Evolutionary conservation across 768 basidiomycete genomes (phyloP), one percentile per base, ranked within the genome.

Genomic region (Neoboletus magnificus): DNA sequence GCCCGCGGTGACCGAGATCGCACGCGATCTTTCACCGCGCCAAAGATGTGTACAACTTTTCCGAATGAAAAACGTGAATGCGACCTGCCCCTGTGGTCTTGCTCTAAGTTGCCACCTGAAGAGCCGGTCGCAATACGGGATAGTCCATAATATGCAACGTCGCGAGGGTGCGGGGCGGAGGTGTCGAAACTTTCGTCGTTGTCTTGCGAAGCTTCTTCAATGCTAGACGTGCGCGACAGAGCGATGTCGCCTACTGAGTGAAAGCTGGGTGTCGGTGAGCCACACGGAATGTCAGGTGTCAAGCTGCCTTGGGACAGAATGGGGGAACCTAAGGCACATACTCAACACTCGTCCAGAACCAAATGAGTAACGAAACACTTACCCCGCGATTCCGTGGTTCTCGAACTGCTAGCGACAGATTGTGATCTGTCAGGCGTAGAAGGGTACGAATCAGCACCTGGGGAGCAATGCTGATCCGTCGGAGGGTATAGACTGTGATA

Each of bases 31-130:
- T 71, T 73, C 44, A 75, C 68, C 11, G 70, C 82, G 46, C 79
- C 80, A 22, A 84, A 62, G 23, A 72, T 74, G 52, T 75, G 80
- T 2, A 82, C 79, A 29, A 85, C 76, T 8, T 76, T 76, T 13
- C 79, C 74, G 8, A 87, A 68, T 44, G 76, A 82, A 63, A 85
- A 85, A 6, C 80, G 77, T 20, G 81, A 77, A 52, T 64, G 64
- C 48, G 66, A 76, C 57, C 69, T 65, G 18, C 76, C 73, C n/a
- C 76, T 68, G 32, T 37, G 22, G 16, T 60, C 65, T n/a, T 63
- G 67, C 18, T 63, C 58, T 22, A 57, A 43, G 50, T 59, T 62
- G n/a, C 45, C 44, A 30, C 47, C 18, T n/a, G 61, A 52, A 48
- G 67, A 62, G 20, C 50, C 18, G 35, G 60, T 59, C 8, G 49